A percentile compares a stretch with the other conserved stretches of the same genome.
Conservation (phyloP, 169 alveolate genomes). For the Cryptosporidium ryanae region DNA sequence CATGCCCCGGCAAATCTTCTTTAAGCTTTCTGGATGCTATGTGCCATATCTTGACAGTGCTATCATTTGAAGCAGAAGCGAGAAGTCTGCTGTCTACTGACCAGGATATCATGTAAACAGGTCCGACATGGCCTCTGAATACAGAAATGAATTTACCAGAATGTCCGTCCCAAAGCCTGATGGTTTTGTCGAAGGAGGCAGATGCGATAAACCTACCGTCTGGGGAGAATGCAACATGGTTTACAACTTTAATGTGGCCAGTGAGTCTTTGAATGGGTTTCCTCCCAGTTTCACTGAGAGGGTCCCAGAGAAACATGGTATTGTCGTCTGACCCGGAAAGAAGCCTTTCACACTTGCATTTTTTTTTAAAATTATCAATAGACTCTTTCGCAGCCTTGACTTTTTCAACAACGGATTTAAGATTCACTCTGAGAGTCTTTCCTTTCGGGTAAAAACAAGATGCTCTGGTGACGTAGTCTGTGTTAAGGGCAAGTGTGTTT, state of each 20-base stretch:
- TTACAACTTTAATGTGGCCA: slow-evolving; percentile 97
- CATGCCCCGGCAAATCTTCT: slow-evolving; percentile 98
- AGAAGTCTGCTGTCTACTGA: slow-evolving; percentile 95
- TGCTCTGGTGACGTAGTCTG: slow-evolving; percentile 93
- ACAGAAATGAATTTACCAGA: slow-evolving; percentile 92
- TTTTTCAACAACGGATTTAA: slow-evolving; percentile 61
- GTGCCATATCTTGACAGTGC: slow-evolving; percentile 92
- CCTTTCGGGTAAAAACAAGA: slow-evolving; percentile 77
- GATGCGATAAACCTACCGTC: slow-evolving; percentile 97
- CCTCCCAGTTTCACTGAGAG: slow-evolving; percentile 82
- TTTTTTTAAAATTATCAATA: slow-evolving; percentile 77
- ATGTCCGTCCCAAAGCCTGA: slow-evolving; percentile 91
- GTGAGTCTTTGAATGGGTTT: slow-evolving; percentile 88
- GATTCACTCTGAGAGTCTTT: slow-evolving; percentile 28
- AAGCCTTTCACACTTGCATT: slow-evolving; percentile 92
- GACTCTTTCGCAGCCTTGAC: slow-evolving; percentile 75
- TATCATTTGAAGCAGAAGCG: slow-evolving; percentile 86
- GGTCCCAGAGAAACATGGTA: slow-evolving; percentile 95
- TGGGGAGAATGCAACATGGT: slow-evolving; percentile 96
- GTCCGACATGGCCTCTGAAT: slow-evolving; percentile 97
- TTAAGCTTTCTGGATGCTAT: slow-evolving; percentile 91
- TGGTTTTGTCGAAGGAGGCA: slow-evolving; percentile 97
- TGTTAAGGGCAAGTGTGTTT: slow-evolving; percentile 94
- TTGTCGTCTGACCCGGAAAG: slow-evolving; percentile 98
- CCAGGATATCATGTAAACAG: slow-evolving; percentile 97